Conservation (phyloP, 306 rosid species). For the Delonix regia region DNA sequence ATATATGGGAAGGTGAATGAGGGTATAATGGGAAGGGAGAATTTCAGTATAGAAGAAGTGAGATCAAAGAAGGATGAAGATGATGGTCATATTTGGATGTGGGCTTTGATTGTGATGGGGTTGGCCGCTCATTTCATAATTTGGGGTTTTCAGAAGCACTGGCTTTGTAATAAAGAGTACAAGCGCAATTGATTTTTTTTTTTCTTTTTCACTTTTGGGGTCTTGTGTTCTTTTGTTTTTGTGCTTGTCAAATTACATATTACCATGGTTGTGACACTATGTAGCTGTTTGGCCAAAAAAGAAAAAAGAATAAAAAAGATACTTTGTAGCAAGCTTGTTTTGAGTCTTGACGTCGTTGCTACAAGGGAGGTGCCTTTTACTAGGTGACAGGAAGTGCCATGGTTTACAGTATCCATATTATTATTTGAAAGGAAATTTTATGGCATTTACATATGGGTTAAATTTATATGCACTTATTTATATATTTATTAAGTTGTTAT, state of each 20-base stretch:
- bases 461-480: too few relatives aligned
- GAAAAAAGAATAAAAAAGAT: too few relatives aligned
- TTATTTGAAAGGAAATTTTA: not conserved
- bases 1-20: slow-evolving; percentile 56
- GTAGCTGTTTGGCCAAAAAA: too few relatives aligned
- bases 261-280: too few relatives aligned
- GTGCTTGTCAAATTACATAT: too few relatives aligned
- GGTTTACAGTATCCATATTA: not conserved
- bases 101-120: slow-evolving; percentile 65
- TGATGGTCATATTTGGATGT: slow-evolving; percentile 66
- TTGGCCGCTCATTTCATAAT: slow-evolving; percentile 61
- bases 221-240: too few relatives aligned
- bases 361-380: too few relatives aligned
- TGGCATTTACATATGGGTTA: too few relatives aligned
- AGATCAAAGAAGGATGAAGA: slow-evolving; percentile 54
- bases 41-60: slow-evolving; percentile 63
- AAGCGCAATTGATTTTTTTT: slow-evolving; percentile 50
- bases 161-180: slow-evolving; percentile 52
- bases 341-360: too few relatives aligned
- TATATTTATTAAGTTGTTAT: too few relatives aligned
- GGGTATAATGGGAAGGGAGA: slow-evolving; percentile 64
- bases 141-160: slow-evolving; percentile 86
- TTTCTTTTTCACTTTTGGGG: too few relatives aligned
- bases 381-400: not conserved
- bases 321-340: too few relatives aligned